Conservation (phyloP, 768 basidiomycete species). For the Hypholoma sublateritium region DNA sequence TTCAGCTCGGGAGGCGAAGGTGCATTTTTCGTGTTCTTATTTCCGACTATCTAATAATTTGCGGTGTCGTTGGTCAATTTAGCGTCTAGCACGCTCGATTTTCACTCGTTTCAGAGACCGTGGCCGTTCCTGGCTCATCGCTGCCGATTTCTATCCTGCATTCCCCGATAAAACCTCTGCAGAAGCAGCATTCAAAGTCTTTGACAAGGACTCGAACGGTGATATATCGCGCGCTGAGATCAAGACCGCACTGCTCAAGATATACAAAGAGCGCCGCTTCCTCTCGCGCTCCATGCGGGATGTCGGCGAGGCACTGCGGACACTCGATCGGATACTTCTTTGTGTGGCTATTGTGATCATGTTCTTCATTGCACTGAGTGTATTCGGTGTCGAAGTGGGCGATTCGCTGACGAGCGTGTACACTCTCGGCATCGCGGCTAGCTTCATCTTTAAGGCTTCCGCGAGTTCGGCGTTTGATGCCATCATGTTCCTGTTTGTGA, state of each 20-base stretch:
- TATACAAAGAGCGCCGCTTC: constrained; percentile 79
- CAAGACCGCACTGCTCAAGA: constrained; percentile 62
- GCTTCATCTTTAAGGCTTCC: constrained; percentile 79
- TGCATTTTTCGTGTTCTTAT: constrained; percentile 17
- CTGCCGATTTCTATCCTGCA: constrained; percentile 71
- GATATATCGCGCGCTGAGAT: constrained; percentile 77
- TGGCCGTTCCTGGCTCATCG: constrained; percentile 57
- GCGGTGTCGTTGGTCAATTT: background rate
- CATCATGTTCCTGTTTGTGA: constrained; percentile 81
- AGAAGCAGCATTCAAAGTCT: constrained; percentile 68
- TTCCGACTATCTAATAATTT: background rate
- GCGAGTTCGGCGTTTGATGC: constrained; percentile 75
- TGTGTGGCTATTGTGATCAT: constrained; percentile 62
- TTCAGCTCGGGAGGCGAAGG: constrained; percentile 68
- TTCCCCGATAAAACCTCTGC: constrained; percentile 59
- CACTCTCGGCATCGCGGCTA: constrained; percentile 68
- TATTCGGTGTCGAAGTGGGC: constrained; percentile 70
- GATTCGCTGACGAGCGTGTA: constrained; percentile 71
- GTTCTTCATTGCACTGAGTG: constrained; percentile 71
- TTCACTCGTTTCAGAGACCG: constrained; percentile 61
- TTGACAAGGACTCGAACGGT: constrained; percentile 76
- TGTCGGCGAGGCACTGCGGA: constrained; percentile 63
- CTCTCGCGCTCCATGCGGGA: constrained; percentile 77
- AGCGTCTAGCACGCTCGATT: constrained; percentile 69
- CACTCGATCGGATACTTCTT: constrained; percentile 63